Percentiles rank a stretch among this genome's conserved stretches.
Conservation (phyloP, 148 eudicot species). For the Amaranthus hypochondriacus region DNA sequence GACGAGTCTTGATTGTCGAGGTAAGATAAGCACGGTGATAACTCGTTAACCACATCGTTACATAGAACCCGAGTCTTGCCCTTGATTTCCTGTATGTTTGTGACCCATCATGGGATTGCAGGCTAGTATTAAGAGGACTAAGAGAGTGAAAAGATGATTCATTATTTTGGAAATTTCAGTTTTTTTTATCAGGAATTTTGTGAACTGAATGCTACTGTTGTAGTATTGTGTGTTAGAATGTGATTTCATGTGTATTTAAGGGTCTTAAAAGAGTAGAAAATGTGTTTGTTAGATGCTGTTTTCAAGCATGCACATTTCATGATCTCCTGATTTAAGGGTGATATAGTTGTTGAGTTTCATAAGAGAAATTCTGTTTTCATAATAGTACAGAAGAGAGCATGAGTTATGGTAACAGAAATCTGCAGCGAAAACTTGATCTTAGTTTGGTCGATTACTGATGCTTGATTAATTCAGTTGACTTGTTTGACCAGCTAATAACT, state of each 20-base stretch:
- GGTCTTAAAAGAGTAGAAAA: neutral
- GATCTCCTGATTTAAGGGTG: slow-evolving; percentile 17
- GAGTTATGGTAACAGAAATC: neutral
- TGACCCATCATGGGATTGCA: neutral
- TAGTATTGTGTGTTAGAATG: neutral
- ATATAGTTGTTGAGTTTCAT: slow-evolving; percentile 9
- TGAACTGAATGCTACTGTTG: no score
- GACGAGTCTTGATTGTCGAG: slow-evolving; percentile 8
- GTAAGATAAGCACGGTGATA: slow-evolving; percentile 24
- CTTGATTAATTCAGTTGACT: no score
- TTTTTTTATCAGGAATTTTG: neutral
- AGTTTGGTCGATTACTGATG: no score
- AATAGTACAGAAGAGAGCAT: neutral
- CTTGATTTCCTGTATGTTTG: neutral
- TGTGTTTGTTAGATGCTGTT: neutral
- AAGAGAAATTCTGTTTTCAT: neutral
- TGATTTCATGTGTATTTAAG: slow-evolving; percentile 3
- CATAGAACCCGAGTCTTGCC: slow-evolving; percentile 14
- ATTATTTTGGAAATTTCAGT: neutral
- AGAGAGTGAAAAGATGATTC: neutral
- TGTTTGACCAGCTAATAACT: no score
- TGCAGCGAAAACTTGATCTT: neutral
- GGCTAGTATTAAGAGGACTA: slow-evolving; percentile 8
- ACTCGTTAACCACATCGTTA: slow-evolving; percentile 8
- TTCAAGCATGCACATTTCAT: slow-evolving; percentile 11